These are phyloP conservation scores for Gaertneriomyces sp. DNA, from an alignment of 192 early-diverging fungal species.

Conservation along the genomic window DNA sequence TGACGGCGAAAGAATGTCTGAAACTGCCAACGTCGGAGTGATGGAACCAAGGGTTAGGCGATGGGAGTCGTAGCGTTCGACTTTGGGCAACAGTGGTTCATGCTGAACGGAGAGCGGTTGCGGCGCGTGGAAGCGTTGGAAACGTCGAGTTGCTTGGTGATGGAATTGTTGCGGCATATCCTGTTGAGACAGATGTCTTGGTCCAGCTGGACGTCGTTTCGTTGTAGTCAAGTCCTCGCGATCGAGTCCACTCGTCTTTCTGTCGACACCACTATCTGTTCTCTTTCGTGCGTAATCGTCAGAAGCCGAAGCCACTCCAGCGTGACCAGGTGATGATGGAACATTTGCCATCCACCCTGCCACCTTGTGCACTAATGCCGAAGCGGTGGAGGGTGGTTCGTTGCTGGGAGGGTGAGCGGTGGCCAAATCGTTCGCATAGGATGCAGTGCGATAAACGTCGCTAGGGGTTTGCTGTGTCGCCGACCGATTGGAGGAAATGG, in stretches of 20 bases:
- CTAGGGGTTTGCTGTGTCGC: too few relatives aligned
- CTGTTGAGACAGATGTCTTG: neutral
- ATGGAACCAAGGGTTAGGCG: constrained; percentile 24
- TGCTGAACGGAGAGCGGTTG: too few relatives aligned
- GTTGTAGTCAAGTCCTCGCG: neutral
- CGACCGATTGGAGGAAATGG: too few relatives aligned
- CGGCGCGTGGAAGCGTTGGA: too few relatives aligned
- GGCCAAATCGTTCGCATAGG: too few relatives aligned
- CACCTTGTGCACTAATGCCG: constrained; percentile 4
- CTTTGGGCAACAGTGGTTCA: neutral
- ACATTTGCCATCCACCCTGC: neutral
- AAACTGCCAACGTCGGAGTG: constrained; percentile 8
- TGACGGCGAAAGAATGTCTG: constrained; percentile 8
- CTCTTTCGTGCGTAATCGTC: neutral
- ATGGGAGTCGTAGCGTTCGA: constrained; percentile 2
- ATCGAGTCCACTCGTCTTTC: neutral
- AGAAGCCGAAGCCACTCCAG: neutral
- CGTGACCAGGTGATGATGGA: neutral
- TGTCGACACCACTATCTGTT: neutral
- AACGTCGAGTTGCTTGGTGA: neutral
- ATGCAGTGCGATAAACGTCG: too few relatives aligned
- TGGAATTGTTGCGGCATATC: neutral
- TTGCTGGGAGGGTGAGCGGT: too few relatives aligned
- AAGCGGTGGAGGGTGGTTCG: neutral
- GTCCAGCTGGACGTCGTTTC: neutral